phyloP scores from a whole-genome alignment of 177 flowering plant species.

The Vitis hybrid region DNA sequence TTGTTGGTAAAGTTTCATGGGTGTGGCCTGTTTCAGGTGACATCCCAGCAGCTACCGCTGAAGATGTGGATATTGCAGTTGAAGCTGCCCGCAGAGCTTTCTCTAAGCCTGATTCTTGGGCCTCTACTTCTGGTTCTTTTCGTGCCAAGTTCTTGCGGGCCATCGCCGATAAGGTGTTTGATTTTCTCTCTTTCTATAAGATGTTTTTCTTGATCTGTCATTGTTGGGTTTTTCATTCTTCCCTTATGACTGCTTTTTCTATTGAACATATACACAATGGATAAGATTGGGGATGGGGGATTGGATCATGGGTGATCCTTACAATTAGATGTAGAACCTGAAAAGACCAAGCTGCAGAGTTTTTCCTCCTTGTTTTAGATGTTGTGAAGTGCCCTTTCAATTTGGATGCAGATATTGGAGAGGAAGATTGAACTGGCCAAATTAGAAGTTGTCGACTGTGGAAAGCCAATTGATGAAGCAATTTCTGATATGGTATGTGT shows the following conservation, averaged over 20 bases:
- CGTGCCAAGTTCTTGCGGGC: slow-evolving; percentile 43
- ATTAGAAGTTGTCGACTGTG: slow-evolving; percentile 58
- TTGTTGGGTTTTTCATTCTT: neutral
- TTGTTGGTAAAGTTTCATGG: neutral
- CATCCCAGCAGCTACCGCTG: slow-evolving; percentile 61
- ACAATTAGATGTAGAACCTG: neutral
- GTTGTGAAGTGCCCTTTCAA: neutral
- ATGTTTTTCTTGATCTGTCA: neutral
- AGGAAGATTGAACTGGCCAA: slow-evolving; percentile 46
- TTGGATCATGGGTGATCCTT: neutral
- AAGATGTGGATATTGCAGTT: slow-evolving; percentile 63
- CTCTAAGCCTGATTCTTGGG: slow-evolving; percentile 45
- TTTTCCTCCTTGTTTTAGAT: neutral
- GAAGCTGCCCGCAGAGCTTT: slow-evolving; percentile 56
- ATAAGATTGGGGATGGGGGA: neutral
- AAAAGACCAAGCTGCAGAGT: neutral
- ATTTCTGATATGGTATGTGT: slow-evolving; percentile 61
- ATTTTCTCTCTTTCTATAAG: too few species aligned
- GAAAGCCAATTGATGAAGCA: slow-evolving; percentile 70
- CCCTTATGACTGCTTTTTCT: neutral
- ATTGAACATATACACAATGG: too few species aligned
- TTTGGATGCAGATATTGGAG: slow-evolving; percentile 42
- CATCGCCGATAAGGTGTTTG: neutral
- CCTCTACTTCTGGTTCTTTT: slow-evolving; percentile 40
- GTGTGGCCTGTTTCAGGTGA: slow-evolving; percentile 38